A percentile compares a stretch with the other conserved stretches of the same genome.
phyloP scores from a whole-genome alignment of 345 rosid genomes.

The Boechera divaricarpa region DNA sequence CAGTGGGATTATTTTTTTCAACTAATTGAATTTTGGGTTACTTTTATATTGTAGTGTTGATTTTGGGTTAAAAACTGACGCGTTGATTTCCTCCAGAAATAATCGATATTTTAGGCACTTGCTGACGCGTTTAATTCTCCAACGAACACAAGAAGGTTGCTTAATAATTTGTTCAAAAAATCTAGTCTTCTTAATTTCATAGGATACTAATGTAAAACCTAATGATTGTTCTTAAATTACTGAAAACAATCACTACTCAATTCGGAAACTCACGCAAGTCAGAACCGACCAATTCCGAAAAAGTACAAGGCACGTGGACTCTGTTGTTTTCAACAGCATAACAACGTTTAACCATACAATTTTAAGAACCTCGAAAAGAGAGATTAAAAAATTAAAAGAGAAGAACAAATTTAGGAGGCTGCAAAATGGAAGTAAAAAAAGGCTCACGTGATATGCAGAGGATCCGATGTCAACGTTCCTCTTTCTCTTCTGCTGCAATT shows the following conservation, averaged over 20 bases:
- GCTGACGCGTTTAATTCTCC: neutral
- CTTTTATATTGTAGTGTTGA: too few species aligned
- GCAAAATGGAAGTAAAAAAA: slow-evolving; percentile 3
- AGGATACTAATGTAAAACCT: neutral
- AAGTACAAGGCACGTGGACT: slow-evolving; percentile 37
- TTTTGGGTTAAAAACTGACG: too few species aligned
- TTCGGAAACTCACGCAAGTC: slow-evolving; percentile 1
- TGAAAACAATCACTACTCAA: neutral
- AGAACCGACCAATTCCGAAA: slow-evolving; percentile 38
- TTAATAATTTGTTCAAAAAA: neutral
- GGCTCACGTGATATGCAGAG: slow-evolving; percentile 40
- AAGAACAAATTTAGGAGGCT: neutral
- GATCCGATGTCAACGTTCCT: slow-evolving; percentile 25
- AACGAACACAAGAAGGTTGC: neutral
- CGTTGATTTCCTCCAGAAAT: too few species aligned
- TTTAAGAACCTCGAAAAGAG: slow-evolving; percentile 32
- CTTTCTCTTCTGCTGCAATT: slow-evolving; percentile 1
- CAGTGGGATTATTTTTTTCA: too few species aligned
- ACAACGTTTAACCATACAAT: slow-evolving; percentile 12
- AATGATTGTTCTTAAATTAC: neutral
- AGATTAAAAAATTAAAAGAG: neutral
- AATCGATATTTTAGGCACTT: neutral
- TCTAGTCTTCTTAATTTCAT: neutral
- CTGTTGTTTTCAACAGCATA: slow-evolving; percentile 1
- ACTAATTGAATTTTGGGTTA: too few species aligned